Percentiles rank a stretch among this genome's conserved stretches.
phyloP scores from a whole-genome alignment of 768 basidiomycete genomes.

The Clitopilus hobsonii region DNA sequence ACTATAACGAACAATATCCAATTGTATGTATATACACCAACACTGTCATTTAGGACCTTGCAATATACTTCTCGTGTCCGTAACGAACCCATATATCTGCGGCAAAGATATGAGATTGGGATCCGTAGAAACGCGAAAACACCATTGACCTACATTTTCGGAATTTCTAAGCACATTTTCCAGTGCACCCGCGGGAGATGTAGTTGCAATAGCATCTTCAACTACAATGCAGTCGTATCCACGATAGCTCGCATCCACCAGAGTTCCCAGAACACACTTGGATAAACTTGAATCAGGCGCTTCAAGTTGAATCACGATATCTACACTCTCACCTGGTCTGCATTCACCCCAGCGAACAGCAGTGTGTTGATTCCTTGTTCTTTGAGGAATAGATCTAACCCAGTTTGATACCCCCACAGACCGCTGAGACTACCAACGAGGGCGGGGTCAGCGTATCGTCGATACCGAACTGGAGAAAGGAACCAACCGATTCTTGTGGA shows the following conservation, averaged over 20 bases:
- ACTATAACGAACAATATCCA: background rate
- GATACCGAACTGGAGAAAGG: background rate
- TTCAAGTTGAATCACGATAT: background rate
- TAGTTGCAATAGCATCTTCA: conserved; percentile 57
- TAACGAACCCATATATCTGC: conserved; percentile 51
- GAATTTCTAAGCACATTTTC: conserved; percentile 58
- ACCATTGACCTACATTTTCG: conserved; percentile 36
- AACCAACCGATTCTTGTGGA: conserved; percentile 61
- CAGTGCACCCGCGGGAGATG: conserved; percentile 50
- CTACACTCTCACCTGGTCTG: conserved; percentile 48
- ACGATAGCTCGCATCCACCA: conserved; percentile 58
- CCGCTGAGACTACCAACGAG: conserved; percentile 49
- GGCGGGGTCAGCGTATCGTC: background rate
- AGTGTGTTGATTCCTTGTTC: conserved; percentile 60
- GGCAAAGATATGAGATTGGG: conserved; percentile 7
- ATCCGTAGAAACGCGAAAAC: background rate
- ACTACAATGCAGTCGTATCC: conserved; percentile 63
- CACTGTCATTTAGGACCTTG: conserved; percentile 7
- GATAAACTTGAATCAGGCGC: background rate
- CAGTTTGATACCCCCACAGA: conserved; percentile 60
- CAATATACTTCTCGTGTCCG: conserved; percentile 25
- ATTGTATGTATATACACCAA: background rate
- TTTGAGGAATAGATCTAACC: conserved; percentile 56
- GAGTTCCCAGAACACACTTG: conserved; percentile 66
- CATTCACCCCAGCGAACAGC: conserved; percentile 62